Percentiles rank a stretch among this genome's conserved stretches.
Evolutionary conservation across 2,329 filamentous ascomycete species (phyloP).

Genomic region (Verticillium albo-atrum): DNA sequence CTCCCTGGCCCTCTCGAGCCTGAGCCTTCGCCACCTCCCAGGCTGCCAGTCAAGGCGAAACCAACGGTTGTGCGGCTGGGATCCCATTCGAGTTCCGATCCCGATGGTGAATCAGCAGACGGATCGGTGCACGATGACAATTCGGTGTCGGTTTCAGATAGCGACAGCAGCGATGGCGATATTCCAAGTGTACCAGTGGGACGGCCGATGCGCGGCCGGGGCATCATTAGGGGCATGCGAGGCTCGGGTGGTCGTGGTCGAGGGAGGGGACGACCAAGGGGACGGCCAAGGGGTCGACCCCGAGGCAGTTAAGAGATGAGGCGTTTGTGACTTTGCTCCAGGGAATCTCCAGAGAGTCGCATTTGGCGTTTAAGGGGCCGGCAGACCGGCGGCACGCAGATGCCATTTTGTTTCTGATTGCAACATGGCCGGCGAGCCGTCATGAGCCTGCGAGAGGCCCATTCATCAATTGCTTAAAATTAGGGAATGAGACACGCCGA

Average conservation of each 20-base stretch:
- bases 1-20: background rate
- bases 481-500: no score
- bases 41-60: background rate
- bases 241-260: slow-evolving; percentile 5
- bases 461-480: no score
- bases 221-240: slow-evolving; percentile 2
- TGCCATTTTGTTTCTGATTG: no score
- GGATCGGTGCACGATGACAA: background rate
- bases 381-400: no score
- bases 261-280: slow-evolving; percentile 1
- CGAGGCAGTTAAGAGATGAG: background rate
- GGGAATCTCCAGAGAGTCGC: no score
- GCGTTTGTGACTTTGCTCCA: no score
- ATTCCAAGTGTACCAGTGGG: background rate
- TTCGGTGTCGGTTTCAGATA: slow-evolving; percentile 6
- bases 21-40: background rate
- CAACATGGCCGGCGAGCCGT: no score
- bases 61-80: slow-evolving; percentile 10
- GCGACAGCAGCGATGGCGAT: slow-evolving; percentile 5
- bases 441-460: no score
- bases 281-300: background rate
- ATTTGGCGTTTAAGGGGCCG: no score
- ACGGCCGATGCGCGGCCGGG: background rate
- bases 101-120: background rate
- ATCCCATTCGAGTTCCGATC: slow-evolving; percentile 9